Conservation (phyloP, 2,329 filamentous ascomycete genomes). For the Chrysoporthe cubensis region DNA sequence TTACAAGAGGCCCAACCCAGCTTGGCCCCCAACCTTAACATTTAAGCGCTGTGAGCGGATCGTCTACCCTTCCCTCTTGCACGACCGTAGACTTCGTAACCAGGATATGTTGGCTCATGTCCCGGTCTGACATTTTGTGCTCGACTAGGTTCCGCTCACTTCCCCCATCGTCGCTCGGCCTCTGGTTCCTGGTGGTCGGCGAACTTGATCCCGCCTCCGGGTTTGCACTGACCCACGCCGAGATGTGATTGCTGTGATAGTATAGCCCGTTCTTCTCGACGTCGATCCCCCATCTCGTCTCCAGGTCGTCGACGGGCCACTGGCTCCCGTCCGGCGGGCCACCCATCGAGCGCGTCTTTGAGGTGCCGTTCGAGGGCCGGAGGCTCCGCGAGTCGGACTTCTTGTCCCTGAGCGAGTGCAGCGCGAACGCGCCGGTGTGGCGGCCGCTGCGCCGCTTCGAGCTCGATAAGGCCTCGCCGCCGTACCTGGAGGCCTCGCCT, state of each 20-base stretch:
- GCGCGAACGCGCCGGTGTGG: not conserved
- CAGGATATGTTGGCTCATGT: conserved; percentile 12
- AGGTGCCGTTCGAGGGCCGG: conserved; percentile 4
- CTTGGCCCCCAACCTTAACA: not conserved
- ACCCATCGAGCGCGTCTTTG: conserved; percentile 1
- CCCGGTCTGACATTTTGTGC: not conserved
- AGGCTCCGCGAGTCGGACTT: not conserved
- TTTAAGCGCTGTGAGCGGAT: not conserved
- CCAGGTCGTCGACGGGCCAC: conserved; percentile 1
- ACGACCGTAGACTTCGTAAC: conserved; percentile 4
- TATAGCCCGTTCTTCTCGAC: conserved; percentile 12
- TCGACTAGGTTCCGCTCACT: not conserved
- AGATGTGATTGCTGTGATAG: conserved; percentile 23
- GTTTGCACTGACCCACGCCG: conserved; percentile 25
- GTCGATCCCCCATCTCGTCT: conserved; percentile 21
- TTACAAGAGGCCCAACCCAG: not conserved
- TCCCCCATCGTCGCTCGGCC: not conserved
- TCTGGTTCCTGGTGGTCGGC: not conserved
- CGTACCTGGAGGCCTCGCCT: conserved; percentile 10
- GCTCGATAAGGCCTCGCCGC: not conserved
- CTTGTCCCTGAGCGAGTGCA: conserved; percentile 16
- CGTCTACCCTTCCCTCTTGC: not conserved
- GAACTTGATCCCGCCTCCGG: conserved; percentile 4
- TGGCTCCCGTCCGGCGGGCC: not conserved
- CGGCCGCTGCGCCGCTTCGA: not conserved